Evolutionary conservation across 352 stramenopile species (phyloP).

Genomic region (Aphanomyces stellatus): DNA sequence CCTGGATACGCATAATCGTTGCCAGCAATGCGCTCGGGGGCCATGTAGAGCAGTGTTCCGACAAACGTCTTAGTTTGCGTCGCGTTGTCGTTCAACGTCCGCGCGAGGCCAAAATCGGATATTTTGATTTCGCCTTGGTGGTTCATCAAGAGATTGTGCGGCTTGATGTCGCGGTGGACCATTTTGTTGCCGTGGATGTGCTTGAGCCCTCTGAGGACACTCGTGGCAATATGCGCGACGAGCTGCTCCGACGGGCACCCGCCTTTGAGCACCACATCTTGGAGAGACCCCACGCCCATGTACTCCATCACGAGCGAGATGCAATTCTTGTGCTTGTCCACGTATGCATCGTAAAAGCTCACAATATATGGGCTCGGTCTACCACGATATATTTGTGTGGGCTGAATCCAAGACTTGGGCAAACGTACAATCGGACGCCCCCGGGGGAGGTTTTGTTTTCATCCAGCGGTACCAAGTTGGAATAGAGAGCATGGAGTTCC

Average conservation of each 20-base stretch:
- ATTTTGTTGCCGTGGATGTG: conserved; percentile 85
- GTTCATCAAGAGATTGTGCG: conserved; percentile 86
- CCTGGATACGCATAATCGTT: conserved; percentile 85
- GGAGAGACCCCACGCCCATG: conserved; percentile 86
- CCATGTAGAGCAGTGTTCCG: conserved; percentile 92
- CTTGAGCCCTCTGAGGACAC: conserved; percentile 64
- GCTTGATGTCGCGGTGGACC: conserved; percentile 91
- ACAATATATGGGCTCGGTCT: conserved; percentile 85
- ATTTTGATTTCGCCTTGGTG: conserved; percentile 81
- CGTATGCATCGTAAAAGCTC: conserved; percentile 89
- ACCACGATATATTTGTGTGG: not conserved
- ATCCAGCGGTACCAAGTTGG: conserved; percentile 76
- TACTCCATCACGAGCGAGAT: conserved; percentile 91
- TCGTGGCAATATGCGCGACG: conserved; percentile 53
- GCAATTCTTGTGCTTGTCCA: conserved; percentile 78
- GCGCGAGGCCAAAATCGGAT: conserved; percentile 79
- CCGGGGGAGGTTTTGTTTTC: conserved; percentile 25
- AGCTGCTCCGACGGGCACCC: conserved; percentile 81
- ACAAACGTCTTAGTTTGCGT: conserved; percentile 88
- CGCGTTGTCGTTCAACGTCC: conserved; percentile 64
- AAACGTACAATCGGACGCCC: conserved; percentile 5
- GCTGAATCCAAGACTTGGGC: not conserved
- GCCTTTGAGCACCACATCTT: conserved; percentile 80
- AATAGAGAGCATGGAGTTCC: conserved; percentile 84
- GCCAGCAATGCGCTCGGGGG: conserved; percentile 87